phyloP scores from a whole-genome alignment of 1,284 basidiomycete genomes.

The Fomes fomentarius region DNA sequence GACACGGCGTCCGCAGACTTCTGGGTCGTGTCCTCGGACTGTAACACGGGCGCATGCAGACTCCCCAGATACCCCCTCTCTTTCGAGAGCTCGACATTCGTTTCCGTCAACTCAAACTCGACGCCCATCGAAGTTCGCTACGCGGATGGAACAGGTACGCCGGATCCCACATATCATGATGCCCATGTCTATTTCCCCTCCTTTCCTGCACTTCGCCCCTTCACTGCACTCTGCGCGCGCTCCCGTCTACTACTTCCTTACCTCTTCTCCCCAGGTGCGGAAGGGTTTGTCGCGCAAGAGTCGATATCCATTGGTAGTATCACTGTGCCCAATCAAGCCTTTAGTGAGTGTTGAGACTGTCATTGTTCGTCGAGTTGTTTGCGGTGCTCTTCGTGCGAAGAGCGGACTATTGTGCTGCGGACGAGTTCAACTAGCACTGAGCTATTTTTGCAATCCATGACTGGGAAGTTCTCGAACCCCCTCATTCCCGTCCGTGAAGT shows the following conservation, averaged over 20 bases:
- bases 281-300: conserved; percentile 72
- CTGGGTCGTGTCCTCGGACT: conserved; percentile 70
- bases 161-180: no score
- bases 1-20: conserved; percentile 80
- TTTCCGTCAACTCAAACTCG: conserved; percentile 57
- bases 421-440: no score
- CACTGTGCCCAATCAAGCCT: conserved; percentile 58
- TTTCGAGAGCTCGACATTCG: conserved; percentile 68
- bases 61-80: conserved; percentile 68
- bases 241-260: no score
- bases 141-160: conserved; percentile 66
- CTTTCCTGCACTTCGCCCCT: no score
- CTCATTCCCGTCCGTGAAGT: no score
- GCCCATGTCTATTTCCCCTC: background rate
- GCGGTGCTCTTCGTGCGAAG: no score
- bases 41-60: conserved; percentile 55
- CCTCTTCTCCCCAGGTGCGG: conserved; percentile 49
- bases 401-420: no score
- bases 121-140: conserved; percentile 64
- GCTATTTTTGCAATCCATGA: no score
- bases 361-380: no score
- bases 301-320: conserved; percentile 60
- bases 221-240: no score
- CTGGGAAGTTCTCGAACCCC: no score
- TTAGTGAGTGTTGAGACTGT: conserved; percentile 66